phyloP scores from a whole-genome alignment of 1,139 yeast species.

The Pneumocystis oryctolagi region DNA sequence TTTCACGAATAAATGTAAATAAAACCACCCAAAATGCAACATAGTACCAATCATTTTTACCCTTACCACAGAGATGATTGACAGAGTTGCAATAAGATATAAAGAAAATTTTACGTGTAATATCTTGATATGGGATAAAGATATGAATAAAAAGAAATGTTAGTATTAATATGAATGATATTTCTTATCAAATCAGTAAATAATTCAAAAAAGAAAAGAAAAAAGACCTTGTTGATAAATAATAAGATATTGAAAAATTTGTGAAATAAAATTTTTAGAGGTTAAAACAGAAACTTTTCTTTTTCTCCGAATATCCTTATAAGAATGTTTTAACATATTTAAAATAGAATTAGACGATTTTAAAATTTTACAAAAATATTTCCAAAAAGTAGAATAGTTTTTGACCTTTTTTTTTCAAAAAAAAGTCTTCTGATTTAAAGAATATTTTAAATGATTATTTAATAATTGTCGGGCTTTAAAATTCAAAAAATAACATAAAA shows the following conservation, averaged over 20 bases:
- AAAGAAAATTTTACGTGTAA: background rate
- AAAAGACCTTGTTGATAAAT: background rate
- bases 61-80: constrained; percentile 14
- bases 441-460: background rate
- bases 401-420: background rate
- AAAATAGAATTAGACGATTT: background rate
- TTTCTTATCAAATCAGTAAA: background rate
- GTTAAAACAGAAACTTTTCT: background rate
- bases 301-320: background rate
- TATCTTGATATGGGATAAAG: background rate
- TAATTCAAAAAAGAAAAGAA: background rate
- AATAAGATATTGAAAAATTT: background rate
- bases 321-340: background rate
- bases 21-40: constrained; percentile 42
- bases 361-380: background rate
- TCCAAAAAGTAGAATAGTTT: background rate
- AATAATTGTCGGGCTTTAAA: background rate
- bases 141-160: background rate
- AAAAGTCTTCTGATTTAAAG: background rate
- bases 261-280: background rate
- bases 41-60: constrained; percentile 19
- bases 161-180: background rate
- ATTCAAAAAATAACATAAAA: background rate
- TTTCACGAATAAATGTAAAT: constrained; percentile 45
- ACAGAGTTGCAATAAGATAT: background rate